Base-by-base conservation (phyloP, 2,329 filamentous ascomycete genomes). In the Fusarium globosum region DNA sequence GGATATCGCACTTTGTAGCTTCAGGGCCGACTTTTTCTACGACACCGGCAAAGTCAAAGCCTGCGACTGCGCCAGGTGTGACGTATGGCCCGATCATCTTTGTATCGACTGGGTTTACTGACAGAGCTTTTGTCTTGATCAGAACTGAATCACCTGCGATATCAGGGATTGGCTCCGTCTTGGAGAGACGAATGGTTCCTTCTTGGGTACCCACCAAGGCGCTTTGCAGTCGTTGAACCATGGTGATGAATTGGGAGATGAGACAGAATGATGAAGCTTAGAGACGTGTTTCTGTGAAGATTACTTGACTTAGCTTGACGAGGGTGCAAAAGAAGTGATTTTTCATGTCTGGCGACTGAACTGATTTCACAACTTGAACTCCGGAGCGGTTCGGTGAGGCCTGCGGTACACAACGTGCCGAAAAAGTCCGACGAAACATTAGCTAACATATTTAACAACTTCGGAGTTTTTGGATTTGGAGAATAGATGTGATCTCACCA, bases 11-110 rank as follows among this genome's bases (percentile, higher is more conserved):
- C 13, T 45, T 52, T 1, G 39, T 46, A 0, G 39, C 55, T 15
- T 52, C 26, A 15, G 45, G 38, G 0, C 61, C 61, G 0, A 65
- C 26, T 1, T 26, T 2, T 21, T 51, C 26, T 20, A 65, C 61
- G 6, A 51, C 38, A 4, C 61, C 61, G 1, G 55, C 55, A 5
- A 51, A 60, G 4, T 65, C 61, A n/a, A 49, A 51, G 3, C 61
- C 55, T 7, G 55, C 61, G 1, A 51, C 38, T 14, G 61, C 61
- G 3, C 61, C 45, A 0, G 61, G 15, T 2, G 38, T 60, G n/a
- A 52, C 43, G 12, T 51, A 51, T 0, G 45, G n/a, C 6, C 45
- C 61, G 9, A 39, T 45, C 55, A 60, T 51, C 13, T 51, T 60
- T 16, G 30, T 39, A 1, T 65, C 61, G 9, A 60, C 55, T 3